Base-by-base conservation (phyloP, 2,329 filamentous ascomycete species). In the Colletotrichum sp. region DNA sequence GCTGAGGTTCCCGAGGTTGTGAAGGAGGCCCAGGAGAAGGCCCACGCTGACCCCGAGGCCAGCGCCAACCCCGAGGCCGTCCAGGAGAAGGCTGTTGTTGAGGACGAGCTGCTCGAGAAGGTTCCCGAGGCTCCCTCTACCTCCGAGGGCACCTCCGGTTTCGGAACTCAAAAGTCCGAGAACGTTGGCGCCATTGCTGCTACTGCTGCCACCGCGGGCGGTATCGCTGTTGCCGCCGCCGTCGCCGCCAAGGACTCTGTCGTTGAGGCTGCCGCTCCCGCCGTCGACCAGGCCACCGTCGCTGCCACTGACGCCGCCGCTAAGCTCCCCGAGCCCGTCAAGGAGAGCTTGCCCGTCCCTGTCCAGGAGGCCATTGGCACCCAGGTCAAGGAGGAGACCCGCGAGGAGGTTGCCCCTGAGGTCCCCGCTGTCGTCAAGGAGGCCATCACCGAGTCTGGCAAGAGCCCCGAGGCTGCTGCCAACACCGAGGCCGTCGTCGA, bases 21-120 rank as follows among this genome's bases (percentile, higher is more conserved):
- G 68, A 93, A 91, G 81, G 91, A 95, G 81, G 95, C 93, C 85
- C 93, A 96, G 81, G 88, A 92, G 79, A 90, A 92, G 82, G 93
- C 93, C 24, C 85, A 90, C 69, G 87, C 89, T 59, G 86, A 88
- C 8, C 91, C 93, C n/a, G 94, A 95, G 82, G 93, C 94, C 13
- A 93, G 92, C 79, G 93, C 89, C 49, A 88, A 92, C 74, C 86
- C 91, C 34, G 88, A 90, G 57, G 93, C 94, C 80, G 93, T 96
- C 9, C 84, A 89, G 79, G 94, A 95, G 80, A 96, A 96, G 90
- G 91, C 90, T 74, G 88, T 89, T 74, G 89, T 95, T 6, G 94
- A 96, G 86, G 87, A 91, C 55, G 94, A 95, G 86, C 89, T 95
- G 69, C 90, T 93, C 83, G 87, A 89, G 13, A 93, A 93, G 85